phyloP scores from a whole-genome alignment of 768 basidiomycete genomes.

The Rhodotorula babjevae region DNA sequence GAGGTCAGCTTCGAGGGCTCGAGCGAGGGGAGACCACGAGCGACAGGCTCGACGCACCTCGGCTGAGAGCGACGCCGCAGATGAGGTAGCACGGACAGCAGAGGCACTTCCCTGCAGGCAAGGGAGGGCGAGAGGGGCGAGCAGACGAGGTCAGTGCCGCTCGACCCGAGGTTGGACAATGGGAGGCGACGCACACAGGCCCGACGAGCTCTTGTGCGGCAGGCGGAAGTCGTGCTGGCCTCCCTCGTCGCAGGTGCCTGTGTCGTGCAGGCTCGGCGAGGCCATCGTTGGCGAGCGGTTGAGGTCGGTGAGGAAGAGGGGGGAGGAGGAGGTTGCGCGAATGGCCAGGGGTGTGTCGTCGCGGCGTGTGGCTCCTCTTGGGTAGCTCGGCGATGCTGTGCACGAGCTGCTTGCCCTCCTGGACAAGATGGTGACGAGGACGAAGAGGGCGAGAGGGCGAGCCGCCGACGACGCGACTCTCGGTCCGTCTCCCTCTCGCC shows the following conservation, averaged over 20 bases:
- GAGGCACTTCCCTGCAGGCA: not conserved
- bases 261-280: not conserved
- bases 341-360: too few relatives aligned
- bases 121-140: not conserved
- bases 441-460: too few relatives aligned
- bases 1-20: not conserved
- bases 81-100: slow-evolving; percentile 10
- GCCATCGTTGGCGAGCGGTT: not conserved
- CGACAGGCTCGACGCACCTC: not conserved
- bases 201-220: not conserved
- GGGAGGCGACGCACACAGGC: not conserved
- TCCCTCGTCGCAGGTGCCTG: not conserved
- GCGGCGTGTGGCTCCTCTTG: too few relatives aligned
- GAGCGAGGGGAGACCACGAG: too few relatives aligned
- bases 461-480: too few relatives aligned
- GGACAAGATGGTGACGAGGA: too few relatives aligned
- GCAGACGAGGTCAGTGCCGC: not conserved
- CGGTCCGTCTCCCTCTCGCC: too few relatives aligned
- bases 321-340: too few relatives aligned
- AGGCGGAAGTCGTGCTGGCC: not conserved
- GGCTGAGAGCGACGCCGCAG: not conserved
- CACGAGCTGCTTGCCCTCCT: too few relatives aligned
- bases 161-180: not conserved
- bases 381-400: too few relatives aligned
- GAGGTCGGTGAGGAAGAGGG: too few relatives aligned